A percentile compares a stretch with the other conserved stretches of the same genome.
Evolutionary conservation across 257 asterid species (phyloP).

Genomic region (Handroanthus guayacan): DNA sequence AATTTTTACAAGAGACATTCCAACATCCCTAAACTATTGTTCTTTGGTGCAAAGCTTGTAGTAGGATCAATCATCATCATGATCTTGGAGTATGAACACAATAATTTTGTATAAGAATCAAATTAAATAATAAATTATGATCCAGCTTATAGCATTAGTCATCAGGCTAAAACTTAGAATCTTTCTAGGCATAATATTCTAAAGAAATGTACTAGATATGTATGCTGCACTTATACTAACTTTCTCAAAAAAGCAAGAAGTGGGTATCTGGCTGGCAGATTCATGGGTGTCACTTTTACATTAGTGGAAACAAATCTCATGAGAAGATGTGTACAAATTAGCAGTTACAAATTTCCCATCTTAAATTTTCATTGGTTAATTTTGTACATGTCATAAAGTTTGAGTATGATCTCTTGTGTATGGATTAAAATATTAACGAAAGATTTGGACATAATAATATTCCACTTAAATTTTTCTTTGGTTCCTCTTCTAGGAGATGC

Average conservation of each 20-base stretch:
- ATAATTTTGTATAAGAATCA: no score
- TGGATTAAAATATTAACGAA: background rate
- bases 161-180: background rate
- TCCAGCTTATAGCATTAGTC: background rate
- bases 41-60: no score
- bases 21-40: no score
- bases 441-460: background rate
- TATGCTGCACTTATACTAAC: constrained; percentile 29
- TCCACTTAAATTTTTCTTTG: constrained; percentile 12
- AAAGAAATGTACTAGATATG: background rate
- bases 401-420: no score
- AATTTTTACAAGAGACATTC: no score
- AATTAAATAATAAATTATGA: background rate
- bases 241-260: constrained; percentile 38
- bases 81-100: no score
- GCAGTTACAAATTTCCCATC: background rate
- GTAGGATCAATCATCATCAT: no score
- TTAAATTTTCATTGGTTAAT: background rate
- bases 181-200: constrained; percentile 3
- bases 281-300: constrained; percentile 33
- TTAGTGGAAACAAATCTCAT: constrained; percentile 53
- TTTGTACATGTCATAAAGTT: no score
- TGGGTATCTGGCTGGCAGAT: constrained; percentile 49
- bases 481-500: constrained; percentile 28
- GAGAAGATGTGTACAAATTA: background rate